Conservation (phyloP, 2,329 filamentous ascomycete species). For the Beauveria sp. region DNA sequence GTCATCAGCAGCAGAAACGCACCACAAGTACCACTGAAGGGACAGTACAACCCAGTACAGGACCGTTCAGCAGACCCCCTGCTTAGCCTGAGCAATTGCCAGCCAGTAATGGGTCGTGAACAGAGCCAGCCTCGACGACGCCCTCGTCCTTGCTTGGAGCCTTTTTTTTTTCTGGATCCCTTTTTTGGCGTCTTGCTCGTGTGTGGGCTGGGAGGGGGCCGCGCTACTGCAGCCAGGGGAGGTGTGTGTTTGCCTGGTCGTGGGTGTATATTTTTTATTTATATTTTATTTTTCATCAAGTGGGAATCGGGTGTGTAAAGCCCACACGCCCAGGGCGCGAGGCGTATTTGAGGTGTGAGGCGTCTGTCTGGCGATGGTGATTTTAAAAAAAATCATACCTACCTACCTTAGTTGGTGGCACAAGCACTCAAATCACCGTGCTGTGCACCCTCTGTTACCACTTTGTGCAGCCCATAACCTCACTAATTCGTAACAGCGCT, state of each 20-base stretch:
- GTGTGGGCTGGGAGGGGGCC: background rate
- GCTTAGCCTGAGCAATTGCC: background rate
- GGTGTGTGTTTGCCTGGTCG: background rate
- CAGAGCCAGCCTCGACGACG: background rate
- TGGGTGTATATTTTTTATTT: background rate
- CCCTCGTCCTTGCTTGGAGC: slow-evolving; percentile 6
- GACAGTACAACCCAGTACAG: background rate
- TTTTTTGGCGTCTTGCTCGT: slow-evolving; percentile 1
- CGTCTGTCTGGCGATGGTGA: no score
- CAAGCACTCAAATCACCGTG: no score
- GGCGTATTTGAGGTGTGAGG: no score
- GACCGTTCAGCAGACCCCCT: background rate
- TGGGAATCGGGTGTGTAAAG: no score
- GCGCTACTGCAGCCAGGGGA: background rate
- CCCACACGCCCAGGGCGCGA: no score
- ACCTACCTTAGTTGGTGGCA: no score
- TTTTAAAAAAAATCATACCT: no score
- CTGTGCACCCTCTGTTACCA: no score
- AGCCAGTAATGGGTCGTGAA: background rate
- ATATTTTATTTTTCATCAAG: background rate
- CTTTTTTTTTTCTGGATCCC: slow-evolving; percentile 1
- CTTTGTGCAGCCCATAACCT: no score
- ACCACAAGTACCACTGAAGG: background rate
- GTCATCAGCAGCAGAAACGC: no score
- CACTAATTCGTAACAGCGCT: no score